These are phyloP conservation scores for Teunomyces barrocoloradensis DNA, from an alignment of 805 yeast species.

Conservation along the genomic window DNA sequence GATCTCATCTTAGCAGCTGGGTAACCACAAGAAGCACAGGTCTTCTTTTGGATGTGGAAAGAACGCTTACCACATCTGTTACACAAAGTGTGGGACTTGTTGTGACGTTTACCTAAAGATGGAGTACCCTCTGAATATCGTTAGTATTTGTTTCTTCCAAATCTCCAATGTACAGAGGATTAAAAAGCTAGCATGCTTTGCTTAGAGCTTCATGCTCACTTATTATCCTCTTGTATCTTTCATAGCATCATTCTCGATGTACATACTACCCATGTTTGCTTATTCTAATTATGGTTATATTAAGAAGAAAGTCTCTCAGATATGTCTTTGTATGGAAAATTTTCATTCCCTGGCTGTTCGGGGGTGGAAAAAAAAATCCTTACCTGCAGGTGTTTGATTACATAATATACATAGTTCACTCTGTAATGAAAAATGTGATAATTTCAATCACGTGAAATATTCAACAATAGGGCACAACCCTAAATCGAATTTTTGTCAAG, in stretches of 20 bases:
- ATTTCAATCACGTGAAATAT: not conserved
- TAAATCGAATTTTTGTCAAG: not conserved
- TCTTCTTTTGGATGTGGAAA: constrained; percentile 98
- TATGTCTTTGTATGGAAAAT: constrained; percentile 15
- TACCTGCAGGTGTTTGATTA: not conserved
- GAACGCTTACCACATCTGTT: constrained; percentile 99
- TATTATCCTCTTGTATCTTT: not conserved
- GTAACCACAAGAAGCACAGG: constrained; percentile 98
- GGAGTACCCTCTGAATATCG: constrained; percentile 88
- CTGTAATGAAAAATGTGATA: not conserved
- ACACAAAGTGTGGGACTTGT: constrained; percentile 99
- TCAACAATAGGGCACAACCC: not conserved
- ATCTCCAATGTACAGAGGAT: not conserved
- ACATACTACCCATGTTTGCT: constrained; percentile 73
- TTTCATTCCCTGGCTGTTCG: constrained; percentile 13
- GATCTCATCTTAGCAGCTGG: constrained; percentile 99
- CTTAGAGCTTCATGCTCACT: constrained; percentile 1
- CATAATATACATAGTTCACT: not conserved
- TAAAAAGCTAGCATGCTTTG: not conserved
- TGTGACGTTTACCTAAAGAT: constrained; percentile 99
- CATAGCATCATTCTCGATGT: not conserved
- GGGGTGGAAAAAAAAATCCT: not conserved
- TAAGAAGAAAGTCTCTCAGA: constrained; percentile 15
- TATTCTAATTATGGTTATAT: constrained; percentile 25
- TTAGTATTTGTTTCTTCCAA: constrained; percentile 18